Conservation (phyloP, 2,329 filamentous ascomycete genomes). For the Sporothrix inflata region DNA sequence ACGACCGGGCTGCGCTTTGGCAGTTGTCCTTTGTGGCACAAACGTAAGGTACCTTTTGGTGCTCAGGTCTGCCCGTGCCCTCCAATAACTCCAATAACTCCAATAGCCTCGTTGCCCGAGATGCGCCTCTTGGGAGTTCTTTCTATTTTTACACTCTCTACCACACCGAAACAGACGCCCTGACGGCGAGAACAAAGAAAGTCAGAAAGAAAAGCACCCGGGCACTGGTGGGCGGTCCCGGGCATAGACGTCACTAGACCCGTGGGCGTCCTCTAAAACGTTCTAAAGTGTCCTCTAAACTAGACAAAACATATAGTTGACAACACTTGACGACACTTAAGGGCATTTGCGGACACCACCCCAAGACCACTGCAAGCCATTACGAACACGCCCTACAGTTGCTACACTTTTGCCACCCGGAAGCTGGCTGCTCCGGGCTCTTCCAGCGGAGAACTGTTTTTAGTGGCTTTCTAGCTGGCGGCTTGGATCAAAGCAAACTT, state of each 20-base stretch:
- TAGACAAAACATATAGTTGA: background rate
- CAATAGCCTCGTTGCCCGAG: background rate
- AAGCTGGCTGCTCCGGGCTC: background rate
- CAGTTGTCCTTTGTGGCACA: background rate
- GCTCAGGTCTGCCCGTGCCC: background rate
- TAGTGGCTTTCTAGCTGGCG: background rate
- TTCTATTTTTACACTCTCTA: background rate
- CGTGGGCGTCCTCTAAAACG: no score
- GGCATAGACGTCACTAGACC: background rate
- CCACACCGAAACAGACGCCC: background rate
- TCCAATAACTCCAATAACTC: no score
- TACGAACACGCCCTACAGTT: background rate
- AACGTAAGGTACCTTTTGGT: no score
- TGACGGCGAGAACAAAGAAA: background rate
- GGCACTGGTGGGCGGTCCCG: background rate
- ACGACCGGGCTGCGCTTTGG: constrained; percentile 2
- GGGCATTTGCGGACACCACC: no score
- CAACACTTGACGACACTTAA: background rate
- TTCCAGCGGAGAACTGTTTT: background rate
- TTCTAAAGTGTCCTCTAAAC: no score
- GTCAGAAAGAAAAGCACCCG: background rate
- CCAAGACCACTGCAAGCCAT: background rate
- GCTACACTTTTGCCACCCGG: constrained; percentile 19
- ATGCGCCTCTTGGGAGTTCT: background rate
- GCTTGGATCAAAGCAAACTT: background rate